Base-by-base conservation (phyloP, 1,284 basidiomycete genomes). In the Porodaedalea pini region DNA sequence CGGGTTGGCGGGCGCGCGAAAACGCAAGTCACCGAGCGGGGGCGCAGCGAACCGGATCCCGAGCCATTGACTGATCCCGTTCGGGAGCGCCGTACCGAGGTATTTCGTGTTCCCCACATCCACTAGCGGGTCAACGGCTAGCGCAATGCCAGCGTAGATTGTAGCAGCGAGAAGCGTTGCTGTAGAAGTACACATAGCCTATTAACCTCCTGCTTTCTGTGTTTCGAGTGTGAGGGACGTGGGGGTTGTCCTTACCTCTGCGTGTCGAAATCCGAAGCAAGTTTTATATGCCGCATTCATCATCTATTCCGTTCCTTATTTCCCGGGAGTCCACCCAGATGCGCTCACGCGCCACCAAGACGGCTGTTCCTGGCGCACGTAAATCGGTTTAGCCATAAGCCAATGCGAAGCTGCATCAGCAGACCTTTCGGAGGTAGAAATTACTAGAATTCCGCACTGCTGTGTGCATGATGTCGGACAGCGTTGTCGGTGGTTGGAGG, bases 11-110 rank as follows among this genome's bases (percentile, higher is more conserved):
- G 69, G 68, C 1, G 56, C 48, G 3, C 64, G 54, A 15, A 69
- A 66, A 3, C 68, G 62, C 6, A 69, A 56, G 25, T 67, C 56
- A 1, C 68, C 68, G 10, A 65, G 48, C 0, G 69, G 68, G 4
- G 69, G 65, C 11, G 63, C 61, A n/a, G 69, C 69, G 51, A 62
- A 70, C 6, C 67, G 69, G 7, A 70, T 64, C 4, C 68, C 68
- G 15, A 69, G 62, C 54, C 61, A 65, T 48, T 62, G 58, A 45
- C 54, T 63, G 17, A 63, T 51, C 8, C 63, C 63, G 32, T 62
- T 64, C n/a, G 54, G 50, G 6, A 60, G 60, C 21, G 57, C 44
- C 8, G 58, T 63, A 15, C 63, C 63, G 43, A 56, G 51, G 31
- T 64, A 63, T n/a, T 36, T 58, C 7, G 62, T 58, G 39, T 63